A percentile compares a stretch with the other conserved stretches of the same genome.
Evolutionary conservation across 495 filamentous ascomycete species (phyloP).

Genomic region (Tuber indicum): DNA sequence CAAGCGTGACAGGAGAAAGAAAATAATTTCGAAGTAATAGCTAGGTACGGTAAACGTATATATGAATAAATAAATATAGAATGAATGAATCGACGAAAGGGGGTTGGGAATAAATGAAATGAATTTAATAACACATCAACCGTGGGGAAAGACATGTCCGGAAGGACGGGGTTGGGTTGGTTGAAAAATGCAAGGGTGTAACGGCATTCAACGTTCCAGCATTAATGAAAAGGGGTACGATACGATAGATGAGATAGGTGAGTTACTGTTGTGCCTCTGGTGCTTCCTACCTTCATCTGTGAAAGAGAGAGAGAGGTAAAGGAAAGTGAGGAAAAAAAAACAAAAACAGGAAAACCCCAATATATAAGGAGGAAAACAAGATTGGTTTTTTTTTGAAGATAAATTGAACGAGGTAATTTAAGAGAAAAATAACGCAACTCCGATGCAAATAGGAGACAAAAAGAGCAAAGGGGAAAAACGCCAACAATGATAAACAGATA

Average conservation of each 20-base stretch:
- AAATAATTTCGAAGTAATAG: not conserved
- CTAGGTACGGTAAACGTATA: not conserved
- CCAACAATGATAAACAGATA: not conserved
- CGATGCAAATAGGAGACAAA: not conserved
- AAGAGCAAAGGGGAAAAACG: not conserved
- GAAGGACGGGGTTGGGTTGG: not conserved
- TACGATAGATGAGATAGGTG: not conserved
- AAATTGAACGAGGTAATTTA: not conserved
- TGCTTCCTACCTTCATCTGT: not conserved
- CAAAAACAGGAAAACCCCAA: not conserved
- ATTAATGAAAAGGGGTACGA: not conserved
- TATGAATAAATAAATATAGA: not conserved
- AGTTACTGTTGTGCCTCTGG: not conserved
- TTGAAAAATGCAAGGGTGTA: not conserved
- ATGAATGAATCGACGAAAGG: not conserved
- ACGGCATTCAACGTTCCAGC: not conserved
- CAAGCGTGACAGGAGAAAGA: not conserved
- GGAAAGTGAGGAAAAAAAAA: not conserved
- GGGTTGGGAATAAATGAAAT: not conserved
- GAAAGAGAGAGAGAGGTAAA: not conserved
- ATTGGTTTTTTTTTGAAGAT: not conserved
- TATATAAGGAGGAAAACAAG: not conserved
- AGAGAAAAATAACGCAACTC: not conserved
- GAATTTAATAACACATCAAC: not conserved
- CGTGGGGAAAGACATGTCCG: not conserved